These are phyloP conservation scores for Loxodes magnus DNA, from an alignment of 73 alveolate species.

Conservation along the genomic window DNA sequence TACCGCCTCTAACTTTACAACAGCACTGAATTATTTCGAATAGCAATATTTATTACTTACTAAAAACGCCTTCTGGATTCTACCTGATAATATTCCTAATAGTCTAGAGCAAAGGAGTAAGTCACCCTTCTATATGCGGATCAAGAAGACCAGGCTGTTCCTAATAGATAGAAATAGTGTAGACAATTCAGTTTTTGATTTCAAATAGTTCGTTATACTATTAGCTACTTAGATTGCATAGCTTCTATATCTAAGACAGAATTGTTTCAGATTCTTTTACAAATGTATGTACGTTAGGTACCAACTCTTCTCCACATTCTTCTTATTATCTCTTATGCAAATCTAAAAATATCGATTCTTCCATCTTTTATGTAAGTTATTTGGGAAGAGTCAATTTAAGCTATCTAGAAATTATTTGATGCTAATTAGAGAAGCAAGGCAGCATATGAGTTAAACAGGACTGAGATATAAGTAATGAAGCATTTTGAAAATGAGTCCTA, in stretches of 20 bases:
- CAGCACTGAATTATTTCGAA: constrained; percentile 57
- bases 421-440: too few species aligned
- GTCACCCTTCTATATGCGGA: constrained; percentile 47
- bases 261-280: constrained; percentile 7
- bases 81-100: constrained; percentile 17
- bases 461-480: too few species aligned
- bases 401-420: too few species aligned
- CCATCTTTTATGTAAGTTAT: too few species aligned
- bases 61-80: constrained; percentile 25
- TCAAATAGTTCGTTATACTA: constrained; percentile 11
- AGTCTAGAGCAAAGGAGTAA: constrained; percentile 54
- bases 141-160: constrained; percentile 79
- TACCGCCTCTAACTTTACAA: constrained; percentile 83
- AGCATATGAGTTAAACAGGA: too few species aligned
- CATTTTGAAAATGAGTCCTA: too few species aligned
- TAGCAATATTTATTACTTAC: constrained; percentile 19
- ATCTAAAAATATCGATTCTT: constrained; percentile 5
- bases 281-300: constrained; percentile 9
- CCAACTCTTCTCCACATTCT: constrained; percentile 8
- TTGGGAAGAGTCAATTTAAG: too few species aligned
- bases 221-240: constrained; percentile 10
- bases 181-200: constrained; percentile 22
- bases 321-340: constrained; percentile 8
- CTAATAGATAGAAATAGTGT: constrained; percentile 25
- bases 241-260: not conserved